Conservation (phyloP, 106 monocot species). For the Acorus gramineus region DNA sequence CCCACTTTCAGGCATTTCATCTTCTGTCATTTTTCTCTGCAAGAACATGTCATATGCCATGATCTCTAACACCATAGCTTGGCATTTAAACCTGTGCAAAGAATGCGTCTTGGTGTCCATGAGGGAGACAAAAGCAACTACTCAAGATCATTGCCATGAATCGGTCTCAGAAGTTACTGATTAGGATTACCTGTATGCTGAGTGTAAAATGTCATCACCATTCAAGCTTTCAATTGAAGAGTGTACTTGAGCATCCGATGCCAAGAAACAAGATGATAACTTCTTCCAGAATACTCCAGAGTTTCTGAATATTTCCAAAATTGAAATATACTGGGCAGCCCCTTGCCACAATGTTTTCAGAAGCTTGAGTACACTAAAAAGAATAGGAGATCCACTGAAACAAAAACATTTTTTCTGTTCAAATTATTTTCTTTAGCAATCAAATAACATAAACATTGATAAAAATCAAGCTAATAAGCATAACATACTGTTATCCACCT, state of each 20-base stretch:
- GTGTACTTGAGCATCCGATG: slow-evolving; percentile 6
- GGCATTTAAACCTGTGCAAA: slow-evolving; percentile 49
- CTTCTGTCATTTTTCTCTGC: slow-evolving; percentile 24
- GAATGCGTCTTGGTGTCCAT: slow-evolving; percentile 1
- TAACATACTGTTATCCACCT: too few relatives aligned
- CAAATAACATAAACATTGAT: background rate
- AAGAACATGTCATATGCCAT: slow-evolving; percentile 69
- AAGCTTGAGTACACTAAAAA: slow-evolving; percentile 41
- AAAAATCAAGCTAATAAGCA: background rate
- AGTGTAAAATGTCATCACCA: slow-evolving; percentile 11
- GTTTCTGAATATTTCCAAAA: slow-evolving; percentile 39
- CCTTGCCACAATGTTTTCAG: slow-evolving; percentile 77
- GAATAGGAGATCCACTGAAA: slow-evolving; percentile 38
- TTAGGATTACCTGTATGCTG: slow-evolving; percentile 34
- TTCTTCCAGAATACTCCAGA: slow-evolving; percentile 54
- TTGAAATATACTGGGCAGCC: slow-evolving; percentile 34
- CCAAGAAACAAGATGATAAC: slow-evolving; percentile 23
- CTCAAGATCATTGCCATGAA: background rate
- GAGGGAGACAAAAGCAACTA: background rate
- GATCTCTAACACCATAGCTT: slow-evolving; percentile 53
- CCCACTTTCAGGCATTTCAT: slow-evolving; percentile 15
- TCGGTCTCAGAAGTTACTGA: background rate
- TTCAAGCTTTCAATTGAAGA: slow-evolving; percentile 16
- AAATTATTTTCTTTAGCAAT: background rate
- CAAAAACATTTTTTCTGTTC: background rate